Percentiles rank a stretch among this genome's conserved stretches.
Evolutionary conservation across 2,329 filamentous ascomycete genomes (phyloP).

Genomic region (Aspergillus sp.): DNA sequence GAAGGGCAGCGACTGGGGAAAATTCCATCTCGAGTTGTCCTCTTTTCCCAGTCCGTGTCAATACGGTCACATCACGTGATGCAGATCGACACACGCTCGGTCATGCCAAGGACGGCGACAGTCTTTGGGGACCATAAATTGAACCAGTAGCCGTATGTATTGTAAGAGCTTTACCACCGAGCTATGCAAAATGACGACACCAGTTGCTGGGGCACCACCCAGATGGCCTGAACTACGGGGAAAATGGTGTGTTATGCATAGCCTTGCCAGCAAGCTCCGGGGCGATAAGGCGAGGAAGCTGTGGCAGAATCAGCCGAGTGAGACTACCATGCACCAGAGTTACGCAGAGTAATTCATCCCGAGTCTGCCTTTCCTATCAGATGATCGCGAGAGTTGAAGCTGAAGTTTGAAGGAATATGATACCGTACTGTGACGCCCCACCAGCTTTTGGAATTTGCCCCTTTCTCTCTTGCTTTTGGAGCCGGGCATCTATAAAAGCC

Average conservation of each 20-base stretch:
- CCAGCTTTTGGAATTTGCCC: conserved; percentile 5
- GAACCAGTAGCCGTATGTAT: conserved; percentile 16
- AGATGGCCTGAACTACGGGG: background rate
- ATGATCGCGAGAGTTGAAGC: background rate
- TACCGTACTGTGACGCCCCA: conserved; percentile 17
- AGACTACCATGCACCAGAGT: background rate
- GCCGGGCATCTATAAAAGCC: background rate
- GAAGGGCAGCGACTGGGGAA: conserved; percentile 12
- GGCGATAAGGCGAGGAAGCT: background rate
- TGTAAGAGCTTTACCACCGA: conserved; percentile 12
- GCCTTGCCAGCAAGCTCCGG: background rate
- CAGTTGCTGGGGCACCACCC: conserved; percentile 12
- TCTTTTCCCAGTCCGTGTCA: conserved; percentile 2
- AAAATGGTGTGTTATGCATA: conserved; percentile 1
- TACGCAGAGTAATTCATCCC: background rate
- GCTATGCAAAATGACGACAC: conserved; percentile 18
- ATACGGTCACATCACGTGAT: conserved; percentile 7
- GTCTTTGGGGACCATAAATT: conserved; percentile 4
- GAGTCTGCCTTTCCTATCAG: background rate
- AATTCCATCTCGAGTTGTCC: conserved; percentile 12
- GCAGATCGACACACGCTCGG: conserved; percentile 5
- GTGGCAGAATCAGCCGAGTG: background rate
- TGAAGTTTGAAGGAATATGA: conserved; percentile 1
- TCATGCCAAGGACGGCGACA: conserved; percentile 9
- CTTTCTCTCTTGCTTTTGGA: conserved; percentile 6